These are phyloP conservation scores for Hygrocybe punicea DNA, from an alignment of 768 basidiomycete genomes.

Conservation along the genomic window DNA sequence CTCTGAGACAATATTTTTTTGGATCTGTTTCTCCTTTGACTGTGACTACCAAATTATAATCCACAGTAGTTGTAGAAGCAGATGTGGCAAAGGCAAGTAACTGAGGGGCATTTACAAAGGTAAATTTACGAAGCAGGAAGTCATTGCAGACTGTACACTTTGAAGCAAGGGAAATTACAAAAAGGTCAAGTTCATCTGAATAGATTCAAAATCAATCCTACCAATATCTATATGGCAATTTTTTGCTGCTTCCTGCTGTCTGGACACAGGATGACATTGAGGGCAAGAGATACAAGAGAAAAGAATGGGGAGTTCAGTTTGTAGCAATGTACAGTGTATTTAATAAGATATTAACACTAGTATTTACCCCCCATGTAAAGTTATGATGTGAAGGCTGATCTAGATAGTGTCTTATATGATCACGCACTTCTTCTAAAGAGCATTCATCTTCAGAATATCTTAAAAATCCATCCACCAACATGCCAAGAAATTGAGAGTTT, in stretches of 20 bases:
- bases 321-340: not conserved
- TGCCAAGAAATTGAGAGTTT: slow-evolving; percentile 1
- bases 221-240: too few species aligned
- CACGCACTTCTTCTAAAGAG: not conserved
- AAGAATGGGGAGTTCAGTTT: not conserved
- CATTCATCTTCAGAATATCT: not conserved
- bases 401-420: not conserved
- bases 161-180: too few species aligned
- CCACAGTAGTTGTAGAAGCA: not conserved
- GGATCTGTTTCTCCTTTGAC: not conserved
- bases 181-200: too few species aligned
- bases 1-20: slow-evolving; percentile 1
- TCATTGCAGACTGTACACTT: too few species aligned
- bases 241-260: not conserved
- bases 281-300: not conserved
- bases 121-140: too few species aligned
- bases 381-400: not conserved
- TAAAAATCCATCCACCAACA: slow-evolving; percentile 1
- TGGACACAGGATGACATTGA: not conserved
- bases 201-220: too few species aligned
- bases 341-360: not conserved
- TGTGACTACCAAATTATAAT: not conserved
- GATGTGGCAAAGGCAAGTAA: not conserved
- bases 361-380: slow-evolving; percentile 2
- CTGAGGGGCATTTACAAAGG: not conserved